Conservation (phyloP, 2,329 filamentous ascomycete genomes). For the Phialocephala subalpina region DNA sequence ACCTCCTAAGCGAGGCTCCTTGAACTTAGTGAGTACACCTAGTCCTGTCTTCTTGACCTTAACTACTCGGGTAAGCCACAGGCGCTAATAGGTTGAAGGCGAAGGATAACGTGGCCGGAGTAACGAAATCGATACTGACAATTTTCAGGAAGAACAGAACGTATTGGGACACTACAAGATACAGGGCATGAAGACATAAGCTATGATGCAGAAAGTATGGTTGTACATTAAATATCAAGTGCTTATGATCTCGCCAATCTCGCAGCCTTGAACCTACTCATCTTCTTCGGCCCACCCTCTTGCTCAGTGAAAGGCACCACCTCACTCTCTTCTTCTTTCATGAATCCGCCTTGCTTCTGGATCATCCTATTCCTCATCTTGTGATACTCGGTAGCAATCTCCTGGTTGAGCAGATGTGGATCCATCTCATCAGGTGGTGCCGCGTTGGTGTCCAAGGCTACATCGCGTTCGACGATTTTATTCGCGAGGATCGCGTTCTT, state of each 20-base stretch:
- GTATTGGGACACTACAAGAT: not conserved
- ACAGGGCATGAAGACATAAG: not conserved
- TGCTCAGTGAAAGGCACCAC: constrained; percentile 72
- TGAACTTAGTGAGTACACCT: too few species aligned
- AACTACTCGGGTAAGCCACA: too few species aligned
- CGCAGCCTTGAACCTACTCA: constrained; percentile 80
- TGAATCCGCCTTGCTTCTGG: constrained; percentile 82
- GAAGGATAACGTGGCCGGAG: too few species aligned
- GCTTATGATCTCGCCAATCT: constrained; percentile 61
- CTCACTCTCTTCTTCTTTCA: constrained; percentile 70
- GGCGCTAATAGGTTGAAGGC: too few species aligned
- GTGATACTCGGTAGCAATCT: constrained; percentile 86
- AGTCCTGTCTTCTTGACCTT: too few species aligned
- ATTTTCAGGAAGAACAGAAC: too few species aligned
- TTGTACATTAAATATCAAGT: not conserved
- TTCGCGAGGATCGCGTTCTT: constrained; percentile 63
- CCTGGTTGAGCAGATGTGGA: constrained; percentile 74
- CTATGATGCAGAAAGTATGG: not conserved
- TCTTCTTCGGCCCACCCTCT: constrained; percentile 66
- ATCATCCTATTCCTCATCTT: constrained; percentile 84
- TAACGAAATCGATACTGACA: too few species aligned
- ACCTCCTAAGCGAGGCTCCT: too few species aligned
- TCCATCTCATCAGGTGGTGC: constrained; percentile 73
- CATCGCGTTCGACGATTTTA: constrained; percentile 63
- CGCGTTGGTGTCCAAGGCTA: constrained; percentile 40